phyloP scores from a whole-genome alignment of 176 grass and related monocot genomes.

The Carex parvula region DNA sequence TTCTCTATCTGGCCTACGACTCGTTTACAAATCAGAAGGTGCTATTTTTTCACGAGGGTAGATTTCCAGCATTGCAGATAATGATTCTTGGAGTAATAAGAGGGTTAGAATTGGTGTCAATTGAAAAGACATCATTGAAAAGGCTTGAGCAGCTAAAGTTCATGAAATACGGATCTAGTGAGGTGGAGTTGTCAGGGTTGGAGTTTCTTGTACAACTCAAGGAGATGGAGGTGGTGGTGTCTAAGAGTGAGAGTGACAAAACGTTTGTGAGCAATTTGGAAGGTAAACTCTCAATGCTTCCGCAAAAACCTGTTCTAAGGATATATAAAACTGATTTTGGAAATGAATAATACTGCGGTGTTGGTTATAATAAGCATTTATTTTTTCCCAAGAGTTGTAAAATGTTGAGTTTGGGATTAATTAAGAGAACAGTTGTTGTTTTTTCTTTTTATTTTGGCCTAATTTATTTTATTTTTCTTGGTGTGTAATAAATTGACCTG shows the following conservation, averaged over 20 bases:
- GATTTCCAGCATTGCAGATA: background rate
- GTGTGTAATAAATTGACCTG: too few relatives aligned
- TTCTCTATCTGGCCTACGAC: background rate
- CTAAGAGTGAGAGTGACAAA: too few relatives aligned
- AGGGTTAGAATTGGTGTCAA: background rate
- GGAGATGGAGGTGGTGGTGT: background rate
- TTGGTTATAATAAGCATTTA: too few relatives aligned
- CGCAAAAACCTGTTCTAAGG: background rate
- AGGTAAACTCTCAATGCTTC: background rate
- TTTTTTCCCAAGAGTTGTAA: too few relatives aligned
- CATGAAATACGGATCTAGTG: too few relatives aligned
- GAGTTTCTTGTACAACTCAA: background rate
- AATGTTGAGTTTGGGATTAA: too few relatives aligned
- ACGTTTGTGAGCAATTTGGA: background rate
- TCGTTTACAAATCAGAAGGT: too few relatives aligned
- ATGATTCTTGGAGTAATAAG: background rate
- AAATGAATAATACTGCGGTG: too few relatives aligned
- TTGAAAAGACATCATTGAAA: background rate
- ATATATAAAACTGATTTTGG: too few relatives aligned
- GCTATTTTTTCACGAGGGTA: background rate
- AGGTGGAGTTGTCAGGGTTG: background rate
- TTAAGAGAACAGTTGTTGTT: too few relatives aligned
- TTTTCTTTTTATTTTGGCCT: too few relatives aligned
- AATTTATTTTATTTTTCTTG: too few relatives aligned
- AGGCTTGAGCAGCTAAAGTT: background rate